phyloP scores from a whole-genome alignment of 306 rosid species.

The Lathyrus sativus region DNA sequence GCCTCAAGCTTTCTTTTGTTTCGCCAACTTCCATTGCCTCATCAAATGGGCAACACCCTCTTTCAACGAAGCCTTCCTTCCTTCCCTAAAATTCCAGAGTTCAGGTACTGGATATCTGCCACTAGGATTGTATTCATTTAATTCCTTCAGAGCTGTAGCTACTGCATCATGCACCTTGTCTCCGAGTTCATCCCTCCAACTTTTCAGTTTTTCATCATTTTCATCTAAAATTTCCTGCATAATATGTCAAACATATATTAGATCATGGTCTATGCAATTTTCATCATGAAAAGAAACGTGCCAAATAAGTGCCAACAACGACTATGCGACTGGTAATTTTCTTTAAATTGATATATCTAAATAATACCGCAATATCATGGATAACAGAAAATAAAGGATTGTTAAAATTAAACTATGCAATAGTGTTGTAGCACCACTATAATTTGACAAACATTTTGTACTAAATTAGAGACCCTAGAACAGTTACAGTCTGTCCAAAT shows the following conservation, averaged over 20 bases:
- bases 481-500: too few relatives aligned
- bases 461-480: too few relatives aligned
- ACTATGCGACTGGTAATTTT: background rate
- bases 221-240: conserved; percentile 64
- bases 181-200: conserved; percentile 58
- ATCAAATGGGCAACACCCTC: conserved; percentile 59
- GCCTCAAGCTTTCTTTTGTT: conserved; percentile 41
- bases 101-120: conserved; percentile 68
- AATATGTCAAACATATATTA: conserved; percentile 19
- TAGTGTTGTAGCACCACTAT: too few relatives aligned
- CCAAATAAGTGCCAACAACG: conserved; percentile 9
- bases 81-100: conserved; percentile 67
- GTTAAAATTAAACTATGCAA: too few relatives aligned
- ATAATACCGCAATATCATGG: background rate
- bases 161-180: conserved; percentile 58
- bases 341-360: background rate
- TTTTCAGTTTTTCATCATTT: conserved; percentile 62
- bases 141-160: conserved; percentile 56
- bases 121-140: conserved; percentile 78
- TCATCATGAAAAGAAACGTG: background rate
- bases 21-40: conserved; percentile 50
- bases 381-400: too few relatives aligned
- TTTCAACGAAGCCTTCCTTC: conserved; percentile 56
- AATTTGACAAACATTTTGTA: too few relatives aligned
- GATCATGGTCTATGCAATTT: background rate